Evolutionary conservation across 345 rosid genomes (phyloP).

Genomic region (Barbarea vulgaris): DNA sequence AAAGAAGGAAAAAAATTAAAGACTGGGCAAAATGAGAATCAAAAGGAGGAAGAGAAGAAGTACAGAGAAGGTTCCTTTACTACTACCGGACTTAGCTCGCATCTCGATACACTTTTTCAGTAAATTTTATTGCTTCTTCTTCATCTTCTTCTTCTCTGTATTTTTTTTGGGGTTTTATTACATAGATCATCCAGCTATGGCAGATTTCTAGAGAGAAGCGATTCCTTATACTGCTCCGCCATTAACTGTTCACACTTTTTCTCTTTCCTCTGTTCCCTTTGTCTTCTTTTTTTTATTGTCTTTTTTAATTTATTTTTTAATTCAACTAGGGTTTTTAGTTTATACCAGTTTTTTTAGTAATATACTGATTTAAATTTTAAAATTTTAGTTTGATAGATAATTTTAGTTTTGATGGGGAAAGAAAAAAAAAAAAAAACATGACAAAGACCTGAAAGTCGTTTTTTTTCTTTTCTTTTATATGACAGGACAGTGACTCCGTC

Average conservation of each 20-base stretch:
- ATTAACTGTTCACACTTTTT: slow-evolving; percentile 45
- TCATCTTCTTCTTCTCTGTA: background rate
- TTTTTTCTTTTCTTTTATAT: slow-evolving; percentile 6
- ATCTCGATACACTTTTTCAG: slow-evolving; percentile 48
- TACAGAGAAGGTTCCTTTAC: slow-evolving; percentile 65
- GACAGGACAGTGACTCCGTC: slow-evolving; percentile 38
- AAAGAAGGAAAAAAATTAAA: slow-evolving; percentile 35
- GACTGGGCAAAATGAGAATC: slow-evolving; percentile 66
- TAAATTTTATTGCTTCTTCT: slow-evolving; percentile 26
- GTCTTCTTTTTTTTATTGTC: background rate
- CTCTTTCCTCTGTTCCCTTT: slow-evolving; percentile 33
- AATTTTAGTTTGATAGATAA: background rate
- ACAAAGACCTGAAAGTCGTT: slow-evolving; percentile 33
- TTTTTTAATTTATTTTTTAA: background rate
- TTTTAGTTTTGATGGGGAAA: background rate
- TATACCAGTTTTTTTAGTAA: background rate
- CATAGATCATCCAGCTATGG: slow-evolving; percentile 32
- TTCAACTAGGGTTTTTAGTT: slow-evolving; percentile 24
- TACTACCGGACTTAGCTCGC: slow-evolving; percentile 62
- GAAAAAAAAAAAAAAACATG: slow-evolving; percentile 21
- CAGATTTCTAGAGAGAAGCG: slow-evolving; percentile 35
- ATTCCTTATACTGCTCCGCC: slow-evolving; percentile 50
- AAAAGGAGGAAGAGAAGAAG: slow-evolving; percentile 66
- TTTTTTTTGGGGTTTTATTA: background rate
- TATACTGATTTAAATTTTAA: background rate